These are phyloP conservation scores for Didymella glomerata DNA, from an alignment of 2,329 filamentous ascomycete species.

Conservation along the genomic window DNA sequence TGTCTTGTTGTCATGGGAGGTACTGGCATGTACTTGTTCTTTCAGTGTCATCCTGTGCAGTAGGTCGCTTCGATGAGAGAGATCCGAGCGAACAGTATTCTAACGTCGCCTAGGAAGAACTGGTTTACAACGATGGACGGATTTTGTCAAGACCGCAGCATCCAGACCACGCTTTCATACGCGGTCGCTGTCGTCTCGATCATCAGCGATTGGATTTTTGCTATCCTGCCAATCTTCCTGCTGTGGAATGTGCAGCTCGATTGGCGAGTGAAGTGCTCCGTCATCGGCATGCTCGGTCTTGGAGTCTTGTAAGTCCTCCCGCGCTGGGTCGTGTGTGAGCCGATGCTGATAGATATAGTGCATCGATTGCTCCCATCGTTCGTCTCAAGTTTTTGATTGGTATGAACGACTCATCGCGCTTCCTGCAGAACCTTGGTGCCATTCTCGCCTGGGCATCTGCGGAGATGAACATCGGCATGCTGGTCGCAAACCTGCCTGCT, in stretches of 20 bases:
- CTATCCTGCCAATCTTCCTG: conserved; percentile 52
- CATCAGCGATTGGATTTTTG: conserved; percentile 33
- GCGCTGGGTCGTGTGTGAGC: too few species aligned
- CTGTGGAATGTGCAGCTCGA: conserved; percentile 64
- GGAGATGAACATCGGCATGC: conserved; percentile 27
- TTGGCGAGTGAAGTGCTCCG: conserved; percentile 57
- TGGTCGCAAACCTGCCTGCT: conserved; percentile 25
- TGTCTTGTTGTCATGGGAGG: conserved; percentile 22
- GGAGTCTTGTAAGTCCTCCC: conserved; percentile 16
- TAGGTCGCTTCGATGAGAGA: not conserved
- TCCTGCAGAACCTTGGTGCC: conserved; percentile 22
- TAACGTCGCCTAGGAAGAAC: conserved; percentile 19
- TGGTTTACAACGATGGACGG: conserved; percentile 19
- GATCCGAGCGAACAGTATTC: not conserved
- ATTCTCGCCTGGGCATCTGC: conserved; percentile 24
- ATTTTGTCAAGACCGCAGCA: conserved; percentile 15
- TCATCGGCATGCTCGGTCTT: conserved; percentile 44
- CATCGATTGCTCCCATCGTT: conserved; percentile 26
- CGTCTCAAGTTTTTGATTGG: conserved; percentile 25
- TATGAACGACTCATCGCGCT: conserved; percentile 20
- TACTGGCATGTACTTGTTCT: conserved; percentile 25
- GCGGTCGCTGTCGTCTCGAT: conserved; percentile 24
- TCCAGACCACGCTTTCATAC: conserved; percentile 20
- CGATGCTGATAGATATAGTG: conserved; percentile 7
- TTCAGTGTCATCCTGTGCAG: conserved; percentile 24